phyloP scores from a whole-genome alignment of 108 stramenopile species.

The Pseudonitzschia delicatissima region DNA sequence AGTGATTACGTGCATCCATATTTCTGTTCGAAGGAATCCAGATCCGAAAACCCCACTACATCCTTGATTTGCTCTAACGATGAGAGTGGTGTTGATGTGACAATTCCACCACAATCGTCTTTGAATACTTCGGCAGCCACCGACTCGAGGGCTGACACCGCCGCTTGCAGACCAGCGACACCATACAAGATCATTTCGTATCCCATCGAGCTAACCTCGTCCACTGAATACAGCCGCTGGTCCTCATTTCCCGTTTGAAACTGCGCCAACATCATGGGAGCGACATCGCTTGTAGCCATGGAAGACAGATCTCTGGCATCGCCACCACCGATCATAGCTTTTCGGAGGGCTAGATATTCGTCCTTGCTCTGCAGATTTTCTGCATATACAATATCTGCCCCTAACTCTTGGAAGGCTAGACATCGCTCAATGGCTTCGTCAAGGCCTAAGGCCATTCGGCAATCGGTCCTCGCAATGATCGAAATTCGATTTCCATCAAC shows the following conservation, averaged over 20 bases:
- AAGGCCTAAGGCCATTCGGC: slow-evolving; percentile 49
- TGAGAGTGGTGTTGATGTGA: slow-evolving; percentile 7
- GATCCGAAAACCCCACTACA: slow-evolving; percentile 48
- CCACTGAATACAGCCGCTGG: slow-evolving; percentile 26
- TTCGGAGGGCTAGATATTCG: slow-evolving; percentile 44
- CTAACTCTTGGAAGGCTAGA: slow-evolving; percentile 45
- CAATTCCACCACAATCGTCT: slow-evolving; percentile 9
- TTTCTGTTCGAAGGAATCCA: slow-evolving; percentile 41
- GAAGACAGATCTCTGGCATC: not conserved
- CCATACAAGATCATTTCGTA: slow-evolving; percentile 56
- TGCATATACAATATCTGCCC: slow-evolving; percentile 57
- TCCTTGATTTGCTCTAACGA: slow-evolving; percentile 41
- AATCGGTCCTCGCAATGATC: slow-evolving; percentile 55
- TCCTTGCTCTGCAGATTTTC: slow-evolving; percentile 50
- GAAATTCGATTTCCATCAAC: slow-evolving; percentile 31
- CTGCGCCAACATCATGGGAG: slow-evolving; percentile 51
- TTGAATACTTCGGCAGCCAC: slow-evolving; percentile 24
- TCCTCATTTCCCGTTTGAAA: slow-evolving; percentile 32
- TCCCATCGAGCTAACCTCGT: slow-evolving; percentile 42
- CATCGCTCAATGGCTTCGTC: slow-evolving; percentile 56
- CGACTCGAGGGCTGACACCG: slow-evolving; percentile 29
- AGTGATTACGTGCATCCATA: slow-evolving; percentile 5
- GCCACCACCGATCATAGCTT: not conserved
- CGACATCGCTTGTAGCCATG: slow-evolving; percentile 13
- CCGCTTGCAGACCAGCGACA: slow-evolving; percentile 50